These are phyloP conservation scores for Nothophytophthora sp. DNA, from an alignment of 352 stramenopile genomes.

Conservation along the genomic window DNA sequence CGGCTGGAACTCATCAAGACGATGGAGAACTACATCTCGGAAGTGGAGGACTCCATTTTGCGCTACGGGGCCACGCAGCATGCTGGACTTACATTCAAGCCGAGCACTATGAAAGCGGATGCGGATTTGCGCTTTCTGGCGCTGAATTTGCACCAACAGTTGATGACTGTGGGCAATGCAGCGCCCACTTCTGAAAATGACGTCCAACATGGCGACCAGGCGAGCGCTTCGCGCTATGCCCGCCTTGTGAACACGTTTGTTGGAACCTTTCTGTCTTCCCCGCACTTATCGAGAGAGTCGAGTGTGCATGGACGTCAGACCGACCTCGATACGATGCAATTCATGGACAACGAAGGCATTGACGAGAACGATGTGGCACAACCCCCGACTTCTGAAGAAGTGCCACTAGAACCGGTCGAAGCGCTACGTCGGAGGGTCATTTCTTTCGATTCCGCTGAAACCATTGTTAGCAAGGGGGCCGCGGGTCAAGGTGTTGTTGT, in stretches of 20 bases:
- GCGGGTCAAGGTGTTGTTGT: slow-evolving; percentile 36
- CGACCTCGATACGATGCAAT: slow-evolving; percentile 33
- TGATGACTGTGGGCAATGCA: slow-evolving; percentile 78
- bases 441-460: slow-evolving; percentile 77
- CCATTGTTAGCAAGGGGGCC: slow-evolving; percentile 65
- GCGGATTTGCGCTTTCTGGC: slow-evolving; percentile 72
- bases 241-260: slow-evolving; percentile 62
- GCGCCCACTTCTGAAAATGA: slow-evolving; percentile 59
- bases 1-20: slow-evolving; percentile 65
- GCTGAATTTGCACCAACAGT: slow-evolving; percentile 85
- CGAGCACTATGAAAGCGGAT: slow-evolving; percentile 88
- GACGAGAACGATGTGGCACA: slow-evolving; percentile 16
- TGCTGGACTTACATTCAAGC: slow-evolving; percentile 80
- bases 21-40: slow-evolving; percentile 84
- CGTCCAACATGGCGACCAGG: slow-evolving; percentile 42
- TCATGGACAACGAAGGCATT: slow-evolving; percentile 33
- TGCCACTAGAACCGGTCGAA: slow-evolving; percentile 55
- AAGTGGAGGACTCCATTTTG: slow-evolving; percentile 77
- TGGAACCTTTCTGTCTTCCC: slow-evolving; percentile 42
- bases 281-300: slow-evolving; percentile 29
- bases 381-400: slow-evolving; percentile 8
- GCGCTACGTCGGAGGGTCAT: slow-evolving; percentile 67
- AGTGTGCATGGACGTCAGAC: slow-evolving; percentile 25
- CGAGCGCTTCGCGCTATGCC: slow-evolving; percentile 41
- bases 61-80: slow-evolving; percentile 72